Percentiles rank a stretch among this genome's conserved stretches.
Conservation (phyloP, 2,329 filamentous ascomycete genomes). For the Alternaria solani region DNA sequence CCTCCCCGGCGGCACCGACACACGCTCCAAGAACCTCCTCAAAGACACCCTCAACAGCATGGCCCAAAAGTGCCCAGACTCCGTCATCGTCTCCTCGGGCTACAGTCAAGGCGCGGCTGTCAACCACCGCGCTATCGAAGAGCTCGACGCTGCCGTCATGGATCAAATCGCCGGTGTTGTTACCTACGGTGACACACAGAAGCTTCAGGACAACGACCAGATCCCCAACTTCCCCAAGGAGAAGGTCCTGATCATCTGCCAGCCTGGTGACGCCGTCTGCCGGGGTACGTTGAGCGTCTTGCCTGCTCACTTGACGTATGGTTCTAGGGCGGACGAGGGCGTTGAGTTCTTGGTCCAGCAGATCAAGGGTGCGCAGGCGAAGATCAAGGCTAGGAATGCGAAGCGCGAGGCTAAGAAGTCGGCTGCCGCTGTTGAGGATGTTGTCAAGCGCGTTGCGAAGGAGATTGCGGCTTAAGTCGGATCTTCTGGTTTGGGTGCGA, state of each 20-base stretch:
- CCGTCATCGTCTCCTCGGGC: slow-evolving; percentile 42
- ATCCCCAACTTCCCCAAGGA: slow-evolving; percentile 52
- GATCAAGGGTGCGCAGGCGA: slow-evolving; percentile 37
- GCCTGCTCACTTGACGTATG: slow-evolving; percentile 45
- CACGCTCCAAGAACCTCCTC: slow-evolving; percentile 30
- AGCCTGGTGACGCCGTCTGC: slow-evolving; percentile 62
- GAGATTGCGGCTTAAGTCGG: slow-evolving; percentile 3
- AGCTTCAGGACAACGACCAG: slow-evolving; percentile 50
- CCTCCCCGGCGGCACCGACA: slow-evolving; percentile 43
- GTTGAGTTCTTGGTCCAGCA: slow-evolving; percentile 38
- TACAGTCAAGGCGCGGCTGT: slow-evolving; percentile 49
- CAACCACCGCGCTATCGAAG: slow-evolving; percentile 44
- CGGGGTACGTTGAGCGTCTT: slow-evolving; percentile 51
- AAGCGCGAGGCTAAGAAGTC: slow-evolving; percentile 30
- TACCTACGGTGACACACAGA: slow-evolving; percentile 59
- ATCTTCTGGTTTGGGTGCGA: not conserved
- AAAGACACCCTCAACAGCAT: slow-evolving; percentile 34
- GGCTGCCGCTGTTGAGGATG: slow-evolving; percentile 2
- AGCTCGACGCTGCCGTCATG: slow-evolving; percentile 33
- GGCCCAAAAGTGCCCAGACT: slow-evolving; percentile 44
- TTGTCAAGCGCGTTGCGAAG: slow-evolving; percentile 7
- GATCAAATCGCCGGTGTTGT: slow-evolving; percentile 53
- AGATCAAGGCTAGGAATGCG: slow-evolving; percentile 40
- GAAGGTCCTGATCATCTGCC: slow-evolving; percentile 60
- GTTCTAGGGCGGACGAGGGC: slow-evolving; percentile 38